Evolutionary conservation across 2,329 filamentous ascomycete species (phyloP), one percentile per base, ranked within the genome.

Genomic region (Fusarium goolgardi): DNA sequence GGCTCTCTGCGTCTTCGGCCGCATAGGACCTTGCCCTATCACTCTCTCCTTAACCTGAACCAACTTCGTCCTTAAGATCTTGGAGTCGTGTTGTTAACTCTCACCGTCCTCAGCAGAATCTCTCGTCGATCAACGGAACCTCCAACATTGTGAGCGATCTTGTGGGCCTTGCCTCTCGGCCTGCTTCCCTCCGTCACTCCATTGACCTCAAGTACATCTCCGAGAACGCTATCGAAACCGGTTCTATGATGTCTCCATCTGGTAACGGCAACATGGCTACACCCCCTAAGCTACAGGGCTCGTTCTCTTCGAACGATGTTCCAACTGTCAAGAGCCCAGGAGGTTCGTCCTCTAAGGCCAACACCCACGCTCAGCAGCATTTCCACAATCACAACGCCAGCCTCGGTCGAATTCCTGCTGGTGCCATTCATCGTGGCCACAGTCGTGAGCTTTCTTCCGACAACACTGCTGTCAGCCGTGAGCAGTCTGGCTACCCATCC

Each of bases 231-330:
- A 71, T 77, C 20, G 84, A 84, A 47, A 70, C 75, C 13, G 65
- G 75, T 40, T 71, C 73, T 39, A 75, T 80, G 49, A 81, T 84
- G 65, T 79, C 84, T 29, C 81, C 86, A 4, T 79, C 85, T 18
- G 77, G 80, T 27, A 86, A 76, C 59, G 83, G 85, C 62, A 78
- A 79, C 62, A 85, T 91, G 77, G 84, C 87, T 27, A 87, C 87
- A 54, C 87, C 91, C 35, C 88, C 90, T 31, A 93, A 92, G 82
- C 80, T 97, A 59, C 92, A 94, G 79, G 90, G 91, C 44, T 97
- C 95, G 0, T 97, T 92, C 81, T 97, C 96, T 12, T 89, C 93
- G 55, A 96, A 91, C 78, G 94, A 98, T 75, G 85, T 97, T 21
- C 92, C 94, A 6, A 96, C 94, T 10, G 83, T 94, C 75, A 97